Evolutionary conservation across 2,329 filamentous ascomycete species (phyloP).

Genomic region (Aspergillus pseudoviridinutans): DNA sequence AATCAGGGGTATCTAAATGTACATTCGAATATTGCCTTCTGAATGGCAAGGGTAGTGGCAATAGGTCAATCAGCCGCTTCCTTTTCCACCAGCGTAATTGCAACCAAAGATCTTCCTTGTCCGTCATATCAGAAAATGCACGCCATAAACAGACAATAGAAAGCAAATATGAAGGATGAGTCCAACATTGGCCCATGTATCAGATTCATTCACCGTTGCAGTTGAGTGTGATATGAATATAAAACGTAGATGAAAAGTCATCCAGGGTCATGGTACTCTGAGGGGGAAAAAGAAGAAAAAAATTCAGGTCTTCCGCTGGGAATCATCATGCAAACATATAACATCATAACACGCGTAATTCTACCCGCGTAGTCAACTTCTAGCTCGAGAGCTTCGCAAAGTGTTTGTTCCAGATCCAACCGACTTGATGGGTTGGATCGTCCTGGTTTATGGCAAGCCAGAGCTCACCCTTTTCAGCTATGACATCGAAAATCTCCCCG

Average conservation of each 20-base stretch:
- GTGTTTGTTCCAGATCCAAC: constrained; percentile 99
- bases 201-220: not conserved
- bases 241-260: not conserved
- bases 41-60: not conserved
- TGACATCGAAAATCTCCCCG: constrained; percentile 90
- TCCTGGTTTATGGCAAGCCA: constrained; percentile 99
- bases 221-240: not conserved
- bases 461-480: constrained; percentile 93
- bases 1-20: constrained; percentile 33
- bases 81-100: constrained; percentile 4
- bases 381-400: constrained; percentile 59
- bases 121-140: constrained; percentile 5
- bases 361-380: not conserved
- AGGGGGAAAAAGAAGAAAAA: not conserved
- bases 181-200: not conserved
- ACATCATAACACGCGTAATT: constrained; percentile 1
- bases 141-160: constrained; percentile 8
- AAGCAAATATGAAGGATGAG: constrained; percentile 6
- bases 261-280: not conserved
- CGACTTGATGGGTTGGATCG: constrained; percentile 71
- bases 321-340: constrained; percentile 4
- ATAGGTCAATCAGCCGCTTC: not conserved
- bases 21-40: constrained; percentile 17
- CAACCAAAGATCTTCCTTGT: constrained; percentile 7
- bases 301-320: not conserved